A percentile compares a stretch with the other conserved stretches of the same genome.
phyloP scores from a whole-genome alignment of 2,329 filamentous ascomycete species.

The Xylariaceae sp. region DNA sequence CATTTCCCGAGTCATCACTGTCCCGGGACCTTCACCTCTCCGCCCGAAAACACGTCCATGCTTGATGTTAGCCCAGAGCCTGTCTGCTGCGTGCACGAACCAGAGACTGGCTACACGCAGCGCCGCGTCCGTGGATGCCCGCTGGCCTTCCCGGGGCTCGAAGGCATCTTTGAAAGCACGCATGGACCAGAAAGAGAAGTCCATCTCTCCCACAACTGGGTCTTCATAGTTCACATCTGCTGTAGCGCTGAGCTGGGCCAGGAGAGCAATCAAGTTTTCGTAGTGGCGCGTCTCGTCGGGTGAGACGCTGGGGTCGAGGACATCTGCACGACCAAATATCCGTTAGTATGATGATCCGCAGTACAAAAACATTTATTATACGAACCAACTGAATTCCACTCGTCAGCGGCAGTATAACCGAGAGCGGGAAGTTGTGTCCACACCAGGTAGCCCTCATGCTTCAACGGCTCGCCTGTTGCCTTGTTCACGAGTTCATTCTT shows the following conservation, averaged over 20 bases:
- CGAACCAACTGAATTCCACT: neutral
- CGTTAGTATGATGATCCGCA: neutral
- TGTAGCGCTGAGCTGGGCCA: neutral
- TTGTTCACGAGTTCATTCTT: neutral
- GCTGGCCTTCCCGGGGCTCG: neutral
- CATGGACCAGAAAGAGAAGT: conserved; percentile 2
- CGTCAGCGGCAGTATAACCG: neutral
- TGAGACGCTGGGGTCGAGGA: neutral
- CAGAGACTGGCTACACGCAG: neutral
- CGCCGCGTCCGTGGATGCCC: neutral
- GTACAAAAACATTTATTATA: neutral
- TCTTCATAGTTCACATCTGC: neutral
- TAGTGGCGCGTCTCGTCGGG: neutral
- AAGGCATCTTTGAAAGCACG: neutral
- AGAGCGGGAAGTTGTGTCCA: neutral
- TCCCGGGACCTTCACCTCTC: neutral
- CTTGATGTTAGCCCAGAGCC: neutral
- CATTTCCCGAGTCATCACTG: neutral
- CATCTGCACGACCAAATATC: neutral
- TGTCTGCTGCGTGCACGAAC: neutral
- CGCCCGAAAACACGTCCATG: neutral
- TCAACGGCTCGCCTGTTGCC: neutral
- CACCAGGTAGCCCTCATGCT: neutral
- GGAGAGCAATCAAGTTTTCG: neutral
- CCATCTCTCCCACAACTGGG: neutral